Base-by-base conservation (phyloP, 345 rosid genomes). In the Pistacia vera region DNA sequence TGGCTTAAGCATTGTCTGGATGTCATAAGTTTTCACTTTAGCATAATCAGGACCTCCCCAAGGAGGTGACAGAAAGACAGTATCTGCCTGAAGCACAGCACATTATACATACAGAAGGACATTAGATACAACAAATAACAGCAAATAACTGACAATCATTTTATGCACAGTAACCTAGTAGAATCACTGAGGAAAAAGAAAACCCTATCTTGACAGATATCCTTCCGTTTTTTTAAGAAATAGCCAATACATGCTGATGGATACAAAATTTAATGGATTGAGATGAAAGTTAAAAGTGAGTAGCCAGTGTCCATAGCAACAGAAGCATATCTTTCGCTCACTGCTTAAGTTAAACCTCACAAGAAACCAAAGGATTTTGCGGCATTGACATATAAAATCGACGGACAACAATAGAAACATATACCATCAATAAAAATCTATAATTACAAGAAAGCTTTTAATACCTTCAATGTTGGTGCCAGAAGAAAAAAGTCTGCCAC, bases 11-110 rank as follows among this genome's bases (percentile, higher is more conserved):
- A 93, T 92, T 44, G 92, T 93, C 84, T 75, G 89, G 70, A 92
- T 83, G 85, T 92, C 81, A 72, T 93, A 96, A 30, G 77, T 85
- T 80, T 80, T 70, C 12, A 79, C 92, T 90, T 86, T 92, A 28
- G 84, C 64, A 77, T 96, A 96, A 76, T 87, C 90, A 80, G 98
- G 99, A 56, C 98, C 98, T 5, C 99, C 99, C 97, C 99, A 93
- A 9, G 99, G 97, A 77, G 98, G 98, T 44, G 99, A 96, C 77
- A 96, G 79, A 85, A 93, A 96, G 66, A 91, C 91, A 1, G 90
- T 86, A 60, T 86, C 92, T 22, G 94, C 97, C 99, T 93, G 87
- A 74, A 77, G 75, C 72, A 70, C 35, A 55, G 63, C 46, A 66
- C 70, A 38, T 70, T 51, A 66, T 68, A 55, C 54, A 68, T 38